Conservation (phyloP, 2,329 filamentous ascomycete genomes). For the Monosporascus cannonballus region DNA sequence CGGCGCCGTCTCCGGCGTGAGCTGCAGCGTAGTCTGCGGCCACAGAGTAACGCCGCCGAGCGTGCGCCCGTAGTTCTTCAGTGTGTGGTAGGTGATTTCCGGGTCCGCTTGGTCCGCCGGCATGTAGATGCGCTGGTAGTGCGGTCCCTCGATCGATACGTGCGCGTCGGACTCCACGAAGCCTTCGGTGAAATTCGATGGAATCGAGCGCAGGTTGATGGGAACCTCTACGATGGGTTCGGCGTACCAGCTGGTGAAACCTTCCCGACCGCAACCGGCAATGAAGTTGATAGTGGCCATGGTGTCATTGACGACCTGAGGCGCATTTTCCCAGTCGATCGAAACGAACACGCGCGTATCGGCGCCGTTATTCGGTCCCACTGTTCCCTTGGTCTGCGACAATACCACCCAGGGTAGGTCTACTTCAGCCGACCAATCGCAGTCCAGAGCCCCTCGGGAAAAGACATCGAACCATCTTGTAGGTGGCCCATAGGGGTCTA, state of each 20-base stretch:
- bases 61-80: constrained; percentile 52
- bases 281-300: constrained; percentile 48
- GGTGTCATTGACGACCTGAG: constrained; percentile 28
- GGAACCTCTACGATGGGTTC: constrained; percentile 48
- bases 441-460: constrained; percentile 46
- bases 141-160: constrained; percentile 48
- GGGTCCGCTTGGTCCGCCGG: constrained; percentile 19
- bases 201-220: constrained; percentile 41
- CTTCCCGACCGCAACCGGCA: constrained; percentile 21
- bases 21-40: constrained; percentile 44
- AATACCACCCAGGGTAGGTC: constrained; percentile 45
- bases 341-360: constrained; percentile 49
- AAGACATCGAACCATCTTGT: constrained; percentile 60
- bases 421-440: constrained; percentile 46
- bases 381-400: constrained; percentile 41
- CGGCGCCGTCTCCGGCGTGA: constrained; percentile 42
- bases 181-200: constrained; percentile 46
- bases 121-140: constrained; percentile 39
- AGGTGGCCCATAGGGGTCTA: constrained; percentile 52
- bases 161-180: constrained; percentile 58
- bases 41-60: constrained; percentile 51
- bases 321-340: constrained; percentile 47
- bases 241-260: constrained; percentile 23
- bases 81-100: constrained; percentile 41
- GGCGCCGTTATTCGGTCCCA: constrained; percentile 38